Conservation (phyloP, 2,329 filamentous ascomycete species). For the Dendryphion nanum region DNA sequence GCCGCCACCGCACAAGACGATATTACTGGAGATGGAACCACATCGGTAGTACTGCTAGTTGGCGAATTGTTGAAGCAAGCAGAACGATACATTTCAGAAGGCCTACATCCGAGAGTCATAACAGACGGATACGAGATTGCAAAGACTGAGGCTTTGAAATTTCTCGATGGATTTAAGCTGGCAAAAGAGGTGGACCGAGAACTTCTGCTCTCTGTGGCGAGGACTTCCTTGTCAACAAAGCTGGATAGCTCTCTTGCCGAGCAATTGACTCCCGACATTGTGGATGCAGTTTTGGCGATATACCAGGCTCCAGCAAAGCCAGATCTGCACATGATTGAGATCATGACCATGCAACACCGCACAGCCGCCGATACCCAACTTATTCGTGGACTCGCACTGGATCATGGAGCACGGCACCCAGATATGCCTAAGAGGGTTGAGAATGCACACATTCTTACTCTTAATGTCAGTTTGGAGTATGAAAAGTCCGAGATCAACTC, state of each 20-base stretch:
- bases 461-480: constrained; percentile 97
- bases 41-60: constrained; percentile 90
- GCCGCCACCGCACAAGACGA: constrained; percentile 97
- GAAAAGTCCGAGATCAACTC: constrained; percentile 99
- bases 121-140: constrained; percentile 97
- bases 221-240: constrained; percentile 94
- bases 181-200: constrained; percentile 86
- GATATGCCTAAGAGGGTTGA: constrained; percentile 97
- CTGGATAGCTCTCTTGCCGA: constrained; percentile 85
- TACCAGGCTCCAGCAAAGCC: constrained; percentile 87
- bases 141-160: constrained; percentile 91
- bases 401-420: constrained; percentile 93
- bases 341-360: constrained; percentile 99
- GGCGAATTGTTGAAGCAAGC: constrained; percentile 98
- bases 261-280: constrained; percentile 90
- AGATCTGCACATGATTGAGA: constrained; percentile 98
- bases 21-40: constrained; percentile 96
- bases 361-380: constrained; percentile 94
- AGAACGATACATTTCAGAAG: constrained; percentile 91
- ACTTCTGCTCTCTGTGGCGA: constrained; percentile 86
- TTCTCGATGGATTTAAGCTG: constrained; percentile 92
- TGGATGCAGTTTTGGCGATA: constrained; percentile 93
- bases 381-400: constrained; percentile 86
- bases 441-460: constrained; percentile 90
- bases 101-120: constrained; percentile 93